Evolutionary conservation across 1,284 basidiomycete genomes (phyloP), one percentile per base, ranked within the genome.

Genomic region (Cystobasidium slooffiae): DNA sequence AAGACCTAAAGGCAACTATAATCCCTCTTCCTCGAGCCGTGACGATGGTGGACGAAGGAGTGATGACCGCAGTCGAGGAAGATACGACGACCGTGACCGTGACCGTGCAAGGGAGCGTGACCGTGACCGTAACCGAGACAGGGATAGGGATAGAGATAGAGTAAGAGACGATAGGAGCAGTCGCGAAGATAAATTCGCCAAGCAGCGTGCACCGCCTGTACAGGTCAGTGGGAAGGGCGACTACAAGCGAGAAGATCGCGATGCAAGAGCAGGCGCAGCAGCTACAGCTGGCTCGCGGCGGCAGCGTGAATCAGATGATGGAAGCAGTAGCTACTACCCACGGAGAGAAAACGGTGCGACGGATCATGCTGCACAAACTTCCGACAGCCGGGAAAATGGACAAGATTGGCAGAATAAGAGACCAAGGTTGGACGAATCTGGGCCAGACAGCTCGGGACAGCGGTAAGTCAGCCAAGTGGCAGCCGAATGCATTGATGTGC

Each of bases 141-240:
- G 67, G 43, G 66, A 69, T 31, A 73, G 74, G 53, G 58, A 75
- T 24, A 55, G 61, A 24, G 68, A 58, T 31, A 68, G 75, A 31
- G 31, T 31, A 31, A 31, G 31, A 43, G 53, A 68, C 46, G 20
- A 59, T 24, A 41, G 63, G 44, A 41, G 41, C 20, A 62, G 37
- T 22, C 63, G 63, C 51, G 51, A 68, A 43, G 69, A 72, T 43
- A 68, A 63, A 43, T 64, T 69, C 41, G 62, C 72, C n/a, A 74
- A 69, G 49, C 65, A 69, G 39, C 56, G 67, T 20, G 65, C 46
- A 1, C 65, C 56, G 0, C 72, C 72, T 12, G 58, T 58, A 6
- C 16, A 62, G 6, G 46, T 37, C n/a, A 14, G 47, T 47, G 52
- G 49, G 1, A 65, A 46, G 24, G 51, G 39, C 70, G 52, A 44